These are phyloP conservation scores for Curvularia eragrostidis DNA, from an alignment of 2,329 filamentous ascomycete genomes.

Conservation along the genomic window DNA sequence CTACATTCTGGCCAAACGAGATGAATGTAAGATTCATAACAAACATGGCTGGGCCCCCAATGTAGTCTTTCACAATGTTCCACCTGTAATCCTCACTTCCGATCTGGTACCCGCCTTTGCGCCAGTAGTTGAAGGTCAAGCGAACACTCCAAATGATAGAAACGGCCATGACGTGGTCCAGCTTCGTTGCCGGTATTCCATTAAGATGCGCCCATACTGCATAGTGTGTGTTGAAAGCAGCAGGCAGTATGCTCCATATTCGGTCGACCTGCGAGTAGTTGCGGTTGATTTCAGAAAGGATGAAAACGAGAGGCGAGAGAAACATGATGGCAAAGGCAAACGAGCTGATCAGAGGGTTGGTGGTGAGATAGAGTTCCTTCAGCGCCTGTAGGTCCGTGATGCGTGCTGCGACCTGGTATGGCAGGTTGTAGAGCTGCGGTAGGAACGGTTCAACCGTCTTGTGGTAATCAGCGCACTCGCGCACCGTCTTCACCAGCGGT, in stretches of 20 bases:
- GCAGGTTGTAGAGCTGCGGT: constrained; percentile 63
- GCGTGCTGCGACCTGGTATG: constrained; percentile 59
- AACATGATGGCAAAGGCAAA: constrained; percentile 73
- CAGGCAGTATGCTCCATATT: constrained; percentile 87
- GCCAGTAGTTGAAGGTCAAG: constrained; percentile 96
- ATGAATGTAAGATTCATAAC: constrained; percentile 92
- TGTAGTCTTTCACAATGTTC: constrained; percentile 72
- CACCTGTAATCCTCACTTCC: constrained; percentile 97
- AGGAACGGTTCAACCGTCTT: constrained; percentile 80
- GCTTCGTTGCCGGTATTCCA: constrained; percentile 70
- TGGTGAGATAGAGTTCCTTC: constrained; percentile 75
- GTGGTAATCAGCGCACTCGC: constrained; percentile 78
- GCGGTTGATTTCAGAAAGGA: constrained; percentile 81
- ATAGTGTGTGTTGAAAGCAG: constrained; percentile 85
- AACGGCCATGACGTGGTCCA: constrained; percentile 76
- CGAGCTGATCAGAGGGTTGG: constrained; percentile 82
- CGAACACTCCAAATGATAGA: constrained; percentile 84
- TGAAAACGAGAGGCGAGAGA: constrained; percentile 73
- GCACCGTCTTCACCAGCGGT: constrained; percentile 71
- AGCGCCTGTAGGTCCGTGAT: constrained; percentile 68
- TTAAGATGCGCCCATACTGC: constrained; percentile 80
- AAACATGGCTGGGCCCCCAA: constrained; percentile 73
- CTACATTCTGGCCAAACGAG: constrained; percentile 72
- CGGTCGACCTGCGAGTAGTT: constrained; percentile 99
- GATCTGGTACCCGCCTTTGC: constrained; percentile 86